Evolutionary conservation across 2,329 filamentous ascomycete genomes (phyloP), one percentile per base, ranked within the genome.

Genomic region (Falciphora oryzae): DNA sequence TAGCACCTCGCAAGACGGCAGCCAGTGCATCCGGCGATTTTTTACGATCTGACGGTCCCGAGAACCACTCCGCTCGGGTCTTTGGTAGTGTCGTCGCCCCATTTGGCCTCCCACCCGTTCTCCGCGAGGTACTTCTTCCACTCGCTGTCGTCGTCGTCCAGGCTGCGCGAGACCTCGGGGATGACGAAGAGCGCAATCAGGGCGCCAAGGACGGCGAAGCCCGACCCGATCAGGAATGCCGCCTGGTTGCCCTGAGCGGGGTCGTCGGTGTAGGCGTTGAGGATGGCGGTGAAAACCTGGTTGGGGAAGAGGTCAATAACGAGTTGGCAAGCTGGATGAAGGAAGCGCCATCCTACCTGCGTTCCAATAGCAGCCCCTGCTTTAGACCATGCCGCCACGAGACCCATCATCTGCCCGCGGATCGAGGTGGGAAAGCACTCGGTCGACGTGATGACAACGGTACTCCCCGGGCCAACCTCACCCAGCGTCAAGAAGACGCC

Each of bases 371-470:
- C 79, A 0, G 80, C 80, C 0, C 81, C 81, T 1, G 79, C 79
- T 65, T 83, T 84, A 16, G 78, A 79, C 25, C 77, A 77, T 0
- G 80, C 81, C 0, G 79, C 74, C 0, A 79, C 76, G 62, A 83
- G 74, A 1, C 81, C 81, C 65, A 82, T 75, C 70, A 79, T 81
- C 63, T 82, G 80, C 0, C 80, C 81, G 1, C 81, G 75, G 3
- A 84, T 75, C 0, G 79, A 77, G 0, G 81, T 83, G 0, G 81
- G 80, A 70, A 83, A 83, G 31, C 76, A 80, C 65, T 84, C 81
- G 0, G 78, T 76, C 3, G 59, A 60, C 0, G 79, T 74, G 10
- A 71, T 72, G 22, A 76, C 68, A 57, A 75, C 73, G 32, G 69
- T 71, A 73, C 69, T 77, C 66, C 81, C 81, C 3, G 82, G 82